phyloP scores from a whole-genome alignment of 2,329 filamentous ascomycete genomes.

The Paracoccidioides lutzii region DNA sequence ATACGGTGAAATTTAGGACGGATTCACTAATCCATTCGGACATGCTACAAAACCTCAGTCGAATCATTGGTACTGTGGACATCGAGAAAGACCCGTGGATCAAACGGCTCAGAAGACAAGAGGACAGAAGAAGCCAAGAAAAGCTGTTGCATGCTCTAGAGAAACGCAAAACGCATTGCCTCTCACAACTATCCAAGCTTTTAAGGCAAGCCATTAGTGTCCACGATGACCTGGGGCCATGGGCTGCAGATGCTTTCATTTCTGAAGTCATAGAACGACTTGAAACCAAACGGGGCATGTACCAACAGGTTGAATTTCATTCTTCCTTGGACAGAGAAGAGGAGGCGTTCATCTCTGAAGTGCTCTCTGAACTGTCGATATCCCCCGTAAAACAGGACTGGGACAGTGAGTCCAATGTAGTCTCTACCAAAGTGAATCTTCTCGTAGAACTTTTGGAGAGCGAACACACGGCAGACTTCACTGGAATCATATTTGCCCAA shows the following conservation, averaged over 20 bases:
- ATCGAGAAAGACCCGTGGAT: constrained; percentile 51
- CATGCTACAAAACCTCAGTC: constrained; percentile 34
- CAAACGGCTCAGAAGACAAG: constrained; percentile 32
- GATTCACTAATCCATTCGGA: constrained; percentile 5
- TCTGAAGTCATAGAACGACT: constrained; percentile 34
- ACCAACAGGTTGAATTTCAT: constrained; percentile 19
- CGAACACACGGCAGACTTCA: constrained; percentile 35
- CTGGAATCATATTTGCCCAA: constrained; percentile 54
- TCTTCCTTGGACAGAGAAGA: constrained; percentile 39
- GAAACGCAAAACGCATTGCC: constrained; percentile 28
- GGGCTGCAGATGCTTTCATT: constrained; percentile 58
- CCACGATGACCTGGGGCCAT: constrained; percentile 47
- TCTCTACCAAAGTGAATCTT: constrained; percentile 46
- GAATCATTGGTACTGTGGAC: constrained; percentile 36
- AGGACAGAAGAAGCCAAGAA: constrained; percentile 16
- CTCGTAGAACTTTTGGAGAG: constrained; percentile 43
- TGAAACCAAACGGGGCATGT: constrained; percentile 7
- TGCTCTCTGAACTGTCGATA: constrained; percentile 20
- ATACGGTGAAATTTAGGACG: constrained; percentile 22
- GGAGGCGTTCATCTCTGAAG: constrained; percentile 41
- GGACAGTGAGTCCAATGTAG: constrained; percentile 12
- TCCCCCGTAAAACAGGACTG: constrained; percentile 7
- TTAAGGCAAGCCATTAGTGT: constrained; percentile 40
- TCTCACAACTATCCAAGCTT: constrained; percentile 45
- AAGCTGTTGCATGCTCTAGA: constrained; percentile 19